Percentiles rank a stretch among this genome's conserved stretches.
Conservation (phyloP, 2,329 filamentous ascomycete species). For the Hypoxylon sp. region DNA sequence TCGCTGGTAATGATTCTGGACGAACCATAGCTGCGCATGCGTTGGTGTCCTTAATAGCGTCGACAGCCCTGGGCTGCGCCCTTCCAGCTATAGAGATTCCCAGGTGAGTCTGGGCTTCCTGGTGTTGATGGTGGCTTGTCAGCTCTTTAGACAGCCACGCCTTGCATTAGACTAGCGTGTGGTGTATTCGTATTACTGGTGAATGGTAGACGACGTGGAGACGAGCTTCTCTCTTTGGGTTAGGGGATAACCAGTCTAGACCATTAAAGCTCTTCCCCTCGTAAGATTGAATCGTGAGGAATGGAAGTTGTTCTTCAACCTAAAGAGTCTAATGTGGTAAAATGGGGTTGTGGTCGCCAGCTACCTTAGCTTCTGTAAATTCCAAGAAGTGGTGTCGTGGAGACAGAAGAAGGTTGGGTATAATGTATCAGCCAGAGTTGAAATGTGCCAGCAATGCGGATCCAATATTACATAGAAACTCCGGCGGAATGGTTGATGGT, state of each 20-base stretch:
- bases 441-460: background rate
- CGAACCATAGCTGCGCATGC: conserved; percentile 31
- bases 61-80: conserved; percentile 13
- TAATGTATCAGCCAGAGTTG: too few relatives aligned
- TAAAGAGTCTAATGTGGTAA: conserved; percentile 26
- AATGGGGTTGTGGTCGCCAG: conserved; percentile 13
- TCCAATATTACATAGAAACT: conserved; percentile 6
- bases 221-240: conserved; percentile 14
- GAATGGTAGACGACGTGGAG: conserved; percentile 20
- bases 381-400: conserved; percentile 1
- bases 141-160: conserved; percentile 13
- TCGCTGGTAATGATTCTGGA: conserved; percentile 33
- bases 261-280: conserved; percentile 12
- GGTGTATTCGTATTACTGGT: conserved; percentile 27
- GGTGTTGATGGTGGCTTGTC: conserved; percentile 20
- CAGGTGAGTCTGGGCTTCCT: conserved; percentile 13
- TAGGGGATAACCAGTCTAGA: conserved; percentile 19
- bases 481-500: conserved; percentile 6
- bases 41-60: conserved; percentile 18
- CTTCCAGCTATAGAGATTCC: conserved; percentile 10
- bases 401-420: conserved; percentile 5
- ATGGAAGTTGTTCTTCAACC: background rate
- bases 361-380: conserved; percentile 21
- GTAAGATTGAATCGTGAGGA: conserved; percentile 11
- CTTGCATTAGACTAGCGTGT: conserved; percentile 29